Percentiles rank a stretch among this genome's conserved stretches.
These are phyloP conservation scores for Colletotrichum coccodes DNA, from an alignment of 2,329 filamentous ascomycete genomes.

Conservation along the genomic window DNA sequence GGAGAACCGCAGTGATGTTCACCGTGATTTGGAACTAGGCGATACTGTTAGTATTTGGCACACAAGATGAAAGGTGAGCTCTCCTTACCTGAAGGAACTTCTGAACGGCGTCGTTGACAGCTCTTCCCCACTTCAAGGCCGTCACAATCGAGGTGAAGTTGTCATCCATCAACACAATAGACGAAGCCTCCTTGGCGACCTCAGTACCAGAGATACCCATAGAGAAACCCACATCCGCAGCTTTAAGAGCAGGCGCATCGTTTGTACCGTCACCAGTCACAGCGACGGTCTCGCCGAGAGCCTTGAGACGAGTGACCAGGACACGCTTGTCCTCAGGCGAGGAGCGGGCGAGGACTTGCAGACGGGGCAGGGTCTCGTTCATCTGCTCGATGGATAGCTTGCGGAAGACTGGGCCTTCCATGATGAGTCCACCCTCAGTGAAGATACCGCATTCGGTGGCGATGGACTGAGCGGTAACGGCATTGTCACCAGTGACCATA, in stretches of 20 bases:
- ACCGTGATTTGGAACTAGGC: slow-evolving; percentile 73
- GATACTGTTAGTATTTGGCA: background rate
- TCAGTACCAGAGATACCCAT: slow-evolving; percentile 76
- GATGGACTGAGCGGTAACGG: slow-evolving; percentile 70
- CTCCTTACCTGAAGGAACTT: slow-evolving; percentile 70
- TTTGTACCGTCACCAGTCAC: slow-evolving; percentile 76
- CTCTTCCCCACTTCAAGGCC: slow-evolving; percentile 75
- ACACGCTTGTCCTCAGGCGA: slow-evolving; percentile 70
- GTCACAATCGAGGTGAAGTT: slow-evolving; percentile 75
- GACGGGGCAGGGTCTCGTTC: slow-evolving; percentile 59
- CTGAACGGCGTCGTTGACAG: slow-evolving; percentile 74
- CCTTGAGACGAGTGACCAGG: slow-evolving; percentile 64
- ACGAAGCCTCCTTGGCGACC: slow-evolving; percentile 75
- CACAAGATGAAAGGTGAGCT: background rate
- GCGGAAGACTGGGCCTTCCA: slow-evolving; percentile 72
- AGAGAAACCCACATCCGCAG: slow-evolving; percentile 74
- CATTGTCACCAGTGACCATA: slow-evolving; percentile 80
- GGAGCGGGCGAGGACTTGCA: slow-evolving; percentile 65
- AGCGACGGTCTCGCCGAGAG: slow-evolving; percentile 66
- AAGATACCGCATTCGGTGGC: slow-evolving; percentile 73
- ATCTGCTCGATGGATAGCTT: slow-evolving; percentile 64
- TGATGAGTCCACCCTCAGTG: slow-evolving; percentile 69
- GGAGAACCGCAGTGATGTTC: slow-evolving; percentile 74
- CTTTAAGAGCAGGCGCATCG: slow-evolving; percentile 72
- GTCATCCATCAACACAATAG: slow-evolving; percentile 74